Base-by-base conservation (phyloP, 2,329 filamentous ascomycete species). In the Fusarium verrucosum region DNA sequence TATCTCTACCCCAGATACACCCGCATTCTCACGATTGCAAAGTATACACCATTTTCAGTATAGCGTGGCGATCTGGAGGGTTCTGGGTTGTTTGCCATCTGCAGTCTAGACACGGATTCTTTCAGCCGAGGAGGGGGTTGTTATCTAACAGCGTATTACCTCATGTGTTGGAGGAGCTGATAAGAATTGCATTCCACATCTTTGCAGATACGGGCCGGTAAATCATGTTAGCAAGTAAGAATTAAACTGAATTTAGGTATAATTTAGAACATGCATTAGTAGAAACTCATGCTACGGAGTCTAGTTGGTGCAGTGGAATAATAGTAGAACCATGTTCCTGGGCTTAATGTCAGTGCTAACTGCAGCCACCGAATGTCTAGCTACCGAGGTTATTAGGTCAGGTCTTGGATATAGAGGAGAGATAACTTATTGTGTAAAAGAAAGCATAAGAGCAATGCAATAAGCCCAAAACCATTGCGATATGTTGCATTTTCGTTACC, bases 1-100 rank as follows among this genome's bases (percentile, higher is more conserved):
- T 58, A 55, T 61, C 57, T 46, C 44, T 61, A 61, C 58, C 58
- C 58, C 58, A 49, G 49, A 61, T 43, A 56, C 38, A 58, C 41
- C 63, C 46, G 20, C 38, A 64, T 56, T 38, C 30, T 50, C 17
- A 11, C 19, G 4, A 45, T 11, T 66, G 64, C 50, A 58, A 67
- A 61, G 25, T 57, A 68, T 61, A 44, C 23, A 35, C 64, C 55
- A n/a, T 32, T 61, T 57, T 26, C 40, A 60, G 59, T 46, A 49
- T 67, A 67, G 64, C 33, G 61, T 36, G 17, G 20, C 40, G 40
- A 35, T 33, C 45, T 30, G 43, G n/a, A 30, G n/a, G n/a, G 20
- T 42, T 47, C 56, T n/a, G 38, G 50, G 38, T 49, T 28, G 41
- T 44, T 59, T 23, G 23, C 43, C 44, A 40, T 28, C 40, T 51